Percentiles rank a stretch among this genome's conserved stretches.
Conservation (phyloP, 176 grass and related monocot genomes). For the Cocos nucifera region DNA sequence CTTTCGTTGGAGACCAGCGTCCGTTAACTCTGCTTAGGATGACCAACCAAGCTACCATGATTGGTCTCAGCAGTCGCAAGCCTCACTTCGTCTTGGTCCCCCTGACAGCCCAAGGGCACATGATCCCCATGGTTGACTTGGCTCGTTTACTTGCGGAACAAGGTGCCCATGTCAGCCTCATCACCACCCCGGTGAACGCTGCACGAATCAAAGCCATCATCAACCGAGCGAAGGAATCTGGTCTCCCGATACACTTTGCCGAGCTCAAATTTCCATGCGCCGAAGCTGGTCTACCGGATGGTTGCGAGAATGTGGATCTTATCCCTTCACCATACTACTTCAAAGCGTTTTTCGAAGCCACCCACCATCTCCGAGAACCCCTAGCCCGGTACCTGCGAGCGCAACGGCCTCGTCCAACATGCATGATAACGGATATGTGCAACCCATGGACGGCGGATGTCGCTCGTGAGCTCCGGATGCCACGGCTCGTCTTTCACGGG, state of each 20-base stretch:
- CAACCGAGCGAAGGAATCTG: constrained; percentile 3
- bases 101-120: constrained; percentile 46
- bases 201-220: constrained; percentile 27
- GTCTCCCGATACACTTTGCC: constrained; percentile 30
- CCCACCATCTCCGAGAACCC: constrained; percentile 24
- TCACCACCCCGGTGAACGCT: constrained; percentile 37
- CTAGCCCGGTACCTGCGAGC: constrained; percentile 19
- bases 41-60: too few relatives aligned
- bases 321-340: neutral
- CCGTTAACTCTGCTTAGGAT: too few relatives aligned
- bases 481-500: constrained; percentile 22
- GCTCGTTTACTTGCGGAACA: constrained; percentile 36
- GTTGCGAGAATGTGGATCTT: constrained; percentile 23
- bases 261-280: constrained; percentile 25
- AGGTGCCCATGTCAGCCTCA: constrained; percentile 28
- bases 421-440: constrained; percentile 28
- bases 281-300: constrained; percentile 23
- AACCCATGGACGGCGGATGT: constrained; percentile 24
- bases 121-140: constrained; percentile 52
- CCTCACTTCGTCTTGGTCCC: constrained; percentile 57
- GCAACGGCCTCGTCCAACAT: constrained; percentile 1
- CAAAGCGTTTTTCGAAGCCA: constrained; percentile 12
- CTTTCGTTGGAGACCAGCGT: too few relatives aligned
- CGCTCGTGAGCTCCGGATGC: constrained; percentile 27
- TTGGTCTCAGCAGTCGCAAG: neutral